These are phyloP conservation scores for Phalaenopsis hybrid DNA, from an alignment of 116 monocot species.

Conservation along the genomic window DNA sequence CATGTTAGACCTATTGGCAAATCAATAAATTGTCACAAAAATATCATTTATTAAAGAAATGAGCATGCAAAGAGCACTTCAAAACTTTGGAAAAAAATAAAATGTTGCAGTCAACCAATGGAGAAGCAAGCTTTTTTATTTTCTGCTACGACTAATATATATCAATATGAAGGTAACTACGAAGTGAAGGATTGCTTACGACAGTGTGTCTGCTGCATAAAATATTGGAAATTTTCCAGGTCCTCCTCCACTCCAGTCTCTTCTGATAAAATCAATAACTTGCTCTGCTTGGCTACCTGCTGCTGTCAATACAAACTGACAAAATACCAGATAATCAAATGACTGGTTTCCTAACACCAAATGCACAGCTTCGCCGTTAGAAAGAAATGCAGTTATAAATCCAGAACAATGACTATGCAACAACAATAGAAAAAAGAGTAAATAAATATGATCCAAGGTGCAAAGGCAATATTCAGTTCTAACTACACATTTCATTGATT, in stretches of 20 bases:
- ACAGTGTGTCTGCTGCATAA: slow-evolving; percentile 56
- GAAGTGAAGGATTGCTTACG: slow-evolving; percentile 43
- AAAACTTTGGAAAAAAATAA: background rate
- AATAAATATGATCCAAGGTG: background rate
- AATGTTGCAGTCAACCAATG: background rate
- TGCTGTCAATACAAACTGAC: slow-evolving; percentile 89
- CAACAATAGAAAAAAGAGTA: background rate
- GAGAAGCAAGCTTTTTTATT: background rate
- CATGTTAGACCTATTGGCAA: background rate
- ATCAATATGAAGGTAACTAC: background rate
- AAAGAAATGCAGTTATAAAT: background rate
- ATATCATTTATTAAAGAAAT: background rate
- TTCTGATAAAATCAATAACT: slow-evolving; percentile 49
- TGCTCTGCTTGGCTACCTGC: slow-evolving; percentile 60
- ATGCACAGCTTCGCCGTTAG: background rate
- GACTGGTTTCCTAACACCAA: background rate
- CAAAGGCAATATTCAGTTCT: background rate
- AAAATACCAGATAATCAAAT: background rate
- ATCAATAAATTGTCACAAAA: background rate
- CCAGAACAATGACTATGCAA: background rate
- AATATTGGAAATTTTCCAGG: slow-evolving; percentile 74
- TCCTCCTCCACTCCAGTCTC: slow-evolving; percentile 43
- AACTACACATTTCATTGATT: background rate
- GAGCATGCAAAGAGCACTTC: background rate
- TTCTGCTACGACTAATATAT: background rate